phyloP scores from a whole-genome alignment of 1,284 basidiomycete genomes.

The Ceratobasidium sp. region DNA sequence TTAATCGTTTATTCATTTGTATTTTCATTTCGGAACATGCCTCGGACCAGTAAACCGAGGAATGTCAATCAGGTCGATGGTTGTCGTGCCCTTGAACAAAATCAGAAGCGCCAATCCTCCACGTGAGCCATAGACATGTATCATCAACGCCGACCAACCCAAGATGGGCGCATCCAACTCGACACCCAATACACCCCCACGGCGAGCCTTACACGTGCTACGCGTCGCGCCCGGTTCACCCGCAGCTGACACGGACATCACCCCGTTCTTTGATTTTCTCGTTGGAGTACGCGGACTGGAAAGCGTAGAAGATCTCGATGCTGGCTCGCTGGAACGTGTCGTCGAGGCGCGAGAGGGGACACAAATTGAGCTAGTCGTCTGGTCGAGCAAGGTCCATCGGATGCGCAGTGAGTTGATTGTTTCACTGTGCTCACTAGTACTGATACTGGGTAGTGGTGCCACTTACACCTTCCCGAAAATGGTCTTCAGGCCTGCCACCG shows the following conservation, averaged over 20 bases:
- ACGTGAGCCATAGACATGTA: too few relatives aligned
- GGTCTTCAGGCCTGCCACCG: constrained; percentile 54
- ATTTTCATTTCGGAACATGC: too few relatives aligned
- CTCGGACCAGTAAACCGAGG: too few relatives aligned
- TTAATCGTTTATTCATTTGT: too few relatives aligned
- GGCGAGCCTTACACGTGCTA: constrained; percentile 77
- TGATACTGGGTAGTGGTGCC: constrained; percentile 68
- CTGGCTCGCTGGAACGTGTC: constrained; percentile 76
- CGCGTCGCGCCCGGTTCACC: constrained; percentile 88
- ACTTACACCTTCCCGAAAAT: constrained; percentile 82
- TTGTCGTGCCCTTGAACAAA: too few relatives aligned
- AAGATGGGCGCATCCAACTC: constrained; percentile 51
- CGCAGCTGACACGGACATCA: constrained; percentile 82
- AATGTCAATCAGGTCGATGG: too few relatives aligned
- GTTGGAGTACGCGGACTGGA: constrained; percentile 79
- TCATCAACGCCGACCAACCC: too few relatives aligned
- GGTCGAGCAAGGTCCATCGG: constrained; percentile 87
- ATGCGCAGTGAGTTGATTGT: constrained; percentile 70
- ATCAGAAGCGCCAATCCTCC: not conserved
- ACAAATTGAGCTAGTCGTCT: constrained; percentile 79
- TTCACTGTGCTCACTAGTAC: not conserved
- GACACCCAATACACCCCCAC: constrained; percentile 56
- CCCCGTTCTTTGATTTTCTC: constrained; percentile 97
- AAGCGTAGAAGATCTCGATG: constrained; percentile 60
- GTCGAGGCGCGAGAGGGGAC: constrained; percentile 88